phyloP scores from a whole-genome alignment of 768 basidiomycete genomes.

The Trametes cinnabarina region DNA sequence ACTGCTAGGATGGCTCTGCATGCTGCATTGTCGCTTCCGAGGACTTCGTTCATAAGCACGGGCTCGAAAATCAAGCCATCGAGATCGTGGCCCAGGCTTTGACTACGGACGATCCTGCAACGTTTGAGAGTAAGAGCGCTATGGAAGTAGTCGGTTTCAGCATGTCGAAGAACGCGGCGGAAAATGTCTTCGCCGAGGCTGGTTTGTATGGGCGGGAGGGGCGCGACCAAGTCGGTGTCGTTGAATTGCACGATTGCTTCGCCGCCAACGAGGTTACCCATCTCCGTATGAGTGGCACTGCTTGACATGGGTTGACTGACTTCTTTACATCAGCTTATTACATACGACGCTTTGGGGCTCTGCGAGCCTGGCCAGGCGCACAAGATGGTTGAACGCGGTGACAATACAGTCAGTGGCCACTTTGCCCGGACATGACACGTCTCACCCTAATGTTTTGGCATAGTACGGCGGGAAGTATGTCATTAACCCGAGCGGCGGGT shows the following conservation, averaged over 20 bases:
- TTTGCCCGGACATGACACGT: too few relatives aligned
- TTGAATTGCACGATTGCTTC: conserved; percentile 88
- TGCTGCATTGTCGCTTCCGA: conserved; percentile 79
- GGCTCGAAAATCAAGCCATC: conserved; percentile 82
- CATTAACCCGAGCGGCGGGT: conserved; percentile 79
- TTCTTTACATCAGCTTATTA: conserved; percentile 66
- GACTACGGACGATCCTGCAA: conserved; percentile 59
- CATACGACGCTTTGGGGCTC: conserved; percentile 78
- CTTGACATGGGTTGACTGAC: neutral
- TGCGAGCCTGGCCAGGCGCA: conserved; percentile 66
- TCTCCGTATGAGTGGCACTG: neutral
- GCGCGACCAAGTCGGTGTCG: conserved; percentile 73
- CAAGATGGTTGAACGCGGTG: conserved; percentile 68
- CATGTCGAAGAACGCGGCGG: conserved; percentile 70
- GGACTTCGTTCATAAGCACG: conserved; percentile 67
- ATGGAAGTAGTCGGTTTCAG: conserved; percentile 82
- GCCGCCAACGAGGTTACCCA: conserved; percentile 70
- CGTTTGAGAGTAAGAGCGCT: conserved; percentile 65
- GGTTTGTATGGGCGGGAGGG: conserved; percentile 62
- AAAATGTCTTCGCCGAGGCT: conserved; percentile 68
- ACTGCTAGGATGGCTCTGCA: conserved; percentile 64
- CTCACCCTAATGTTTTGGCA: neutral
- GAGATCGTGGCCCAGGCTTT: conserved; percentile 71
- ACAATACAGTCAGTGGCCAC: conserved; percentile 63
- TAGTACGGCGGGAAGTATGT: conserved; percentile 86